A percentile compares a stretch with the other conserved stretches of the same genome.
phyloP scores from a whole-genome alignment of 768 basidiomycete genomes.

The Tulasnella sp. region DNA sequence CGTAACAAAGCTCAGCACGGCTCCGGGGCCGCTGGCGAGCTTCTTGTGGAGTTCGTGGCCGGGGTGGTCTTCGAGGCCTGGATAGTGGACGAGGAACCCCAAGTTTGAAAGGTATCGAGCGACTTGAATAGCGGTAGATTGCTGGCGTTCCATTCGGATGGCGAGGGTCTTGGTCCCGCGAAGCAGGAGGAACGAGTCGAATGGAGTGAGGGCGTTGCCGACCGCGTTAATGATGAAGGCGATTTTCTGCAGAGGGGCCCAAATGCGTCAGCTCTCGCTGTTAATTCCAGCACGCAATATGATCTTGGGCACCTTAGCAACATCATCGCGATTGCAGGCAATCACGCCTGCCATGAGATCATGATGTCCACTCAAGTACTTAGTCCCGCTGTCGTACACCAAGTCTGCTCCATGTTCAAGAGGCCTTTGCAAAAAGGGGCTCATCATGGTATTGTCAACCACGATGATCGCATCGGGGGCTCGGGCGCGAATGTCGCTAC shows the following conservation, averaged over 20 bases:
- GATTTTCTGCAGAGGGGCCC: constrained; percentile 54
- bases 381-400: constrained; percentile 96
- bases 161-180: constrained; percentile 95
- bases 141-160: constrained; percentile 92
- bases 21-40: constrained; percentile 87
- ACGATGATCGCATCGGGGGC: constrained; percentile 78
- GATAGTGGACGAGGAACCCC: constrained; percentile 90
- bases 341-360: constrained; percentile 98
- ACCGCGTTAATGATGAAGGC: constrained; percentile 89
- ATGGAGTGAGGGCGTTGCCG: constrained; percentile 90
- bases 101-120: constrained; percentile 79
- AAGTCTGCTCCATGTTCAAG: constrained; percentile 95
- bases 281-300: not conserved
- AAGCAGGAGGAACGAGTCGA: constrained; percentile 93
- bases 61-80: constrained; percentile 78
- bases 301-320: constrained; percentile 63
- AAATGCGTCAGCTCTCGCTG: not conserved
- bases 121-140: constrained; percentile 72
- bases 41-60: constrained; percentile 83
- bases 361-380: constrained; percentile 96
- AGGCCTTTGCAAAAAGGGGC: constrained; percentile 92
- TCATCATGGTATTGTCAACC: constrained; percentile 99
- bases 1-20: constrained; percentile 92
- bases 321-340: constrained; percentile 83
- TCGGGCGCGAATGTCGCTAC: constrained; percentile 74